phyloP scores from a whole-genome alignment of 2,329 filamentous ascomycete species.

The Epichloe brachyelytri region DNA sequence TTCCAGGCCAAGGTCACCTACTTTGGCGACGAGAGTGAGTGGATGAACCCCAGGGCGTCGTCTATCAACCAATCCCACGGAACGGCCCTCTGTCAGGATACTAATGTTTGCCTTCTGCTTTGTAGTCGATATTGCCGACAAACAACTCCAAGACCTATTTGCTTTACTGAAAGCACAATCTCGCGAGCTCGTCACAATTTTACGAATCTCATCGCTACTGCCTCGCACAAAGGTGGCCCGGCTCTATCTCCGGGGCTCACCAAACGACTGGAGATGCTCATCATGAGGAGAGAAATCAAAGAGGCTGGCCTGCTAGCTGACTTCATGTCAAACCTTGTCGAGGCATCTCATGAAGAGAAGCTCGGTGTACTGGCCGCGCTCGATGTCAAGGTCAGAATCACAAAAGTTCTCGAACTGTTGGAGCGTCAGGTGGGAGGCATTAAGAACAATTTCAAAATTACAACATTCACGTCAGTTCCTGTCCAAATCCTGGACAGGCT shows the following conservation, averaged over 20 bases:
- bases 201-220: constrained; percentile 76
- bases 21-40: constrained; percentile 55
- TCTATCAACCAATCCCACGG: too few relatives aligned
- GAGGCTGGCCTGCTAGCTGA: constrained; percentile 83
- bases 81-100: too few relatives aligned
- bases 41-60: not conserved
- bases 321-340: constrained; percentile 90
- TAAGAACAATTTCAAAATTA: constrained; percentile 78
- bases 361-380: constrained; percentile 73
- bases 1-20: constrained; percentile 71
- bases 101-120: not conserved
- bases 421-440: constrained; percentile 71
- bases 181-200: constrained; percentile 70
- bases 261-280: constrained; percentile 75
- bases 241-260: constrained; percentile 74
- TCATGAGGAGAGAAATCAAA: constrained; percentile 64
- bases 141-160: constrained; percentile 59
- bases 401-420: constrained; percentile 71
- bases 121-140: constrained; percentile 30
- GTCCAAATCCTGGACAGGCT: constrained; percentile 48
- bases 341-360: constrained; percentile 82
- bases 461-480: constrained; percentile 57
- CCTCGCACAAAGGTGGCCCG: constrained; percentile 49
- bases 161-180: constrained; percentile 71
- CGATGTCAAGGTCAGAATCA: constrained; percentile 63